Evolutionary conservation across 306 rosid genomes (phyloP), one percentile per base, ranked within the genome.

Genomic region (Dryas drummondii): DNA sequence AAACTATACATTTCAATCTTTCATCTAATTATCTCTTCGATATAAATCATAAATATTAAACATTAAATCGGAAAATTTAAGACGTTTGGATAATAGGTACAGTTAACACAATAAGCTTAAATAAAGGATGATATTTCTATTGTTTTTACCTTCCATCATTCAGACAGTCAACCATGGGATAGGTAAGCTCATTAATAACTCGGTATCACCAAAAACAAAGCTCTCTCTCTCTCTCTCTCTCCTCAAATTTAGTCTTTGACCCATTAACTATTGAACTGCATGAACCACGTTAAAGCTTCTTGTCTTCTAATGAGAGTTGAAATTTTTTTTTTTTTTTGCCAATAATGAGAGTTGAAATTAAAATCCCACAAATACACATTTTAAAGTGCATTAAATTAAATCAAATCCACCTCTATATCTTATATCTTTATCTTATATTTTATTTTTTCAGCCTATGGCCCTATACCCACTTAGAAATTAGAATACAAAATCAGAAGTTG

Each of bases 401-500:
- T 47, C 71, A 14, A 9, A 51, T 51, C 66, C 48, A 19, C 63
- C 6, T 59, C 7, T 13, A 13, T 49, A 7, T 41, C 8, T 3
- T 32, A 32, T 32, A 32, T 32, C 22, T 22, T 22, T 49, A 7
- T 41, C 8, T 3, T 32, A 32, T 32, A 32, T 32, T 22, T 32
- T 32, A 32, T 7, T 53, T 70, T n/a, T 71, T 46, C 67, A 72
- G 54, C 32, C 15, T 27, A 68, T 76, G 77, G 59, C 74, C 76
- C 67, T 72, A 6, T 2, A n/a, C 5, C 9, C 27, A 45, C 70
- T 65, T 17, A 8, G 9, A 9, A 46, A 68, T 14, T 68, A 68
- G 47, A 51, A 8, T 70, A 40, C 69, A 82, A 84, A 84, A 82
- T 82, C 84, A 76, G 71, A 81, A 82, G 82, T 86, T 89, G 86